A percentile compares a stretch with the other conserved stretches of the same genome.
These are phyloP conservation scores for Lycium barbarum DNA, from an alignment of 257 asterid genomes.

Conservation along the genomic window DNA sequence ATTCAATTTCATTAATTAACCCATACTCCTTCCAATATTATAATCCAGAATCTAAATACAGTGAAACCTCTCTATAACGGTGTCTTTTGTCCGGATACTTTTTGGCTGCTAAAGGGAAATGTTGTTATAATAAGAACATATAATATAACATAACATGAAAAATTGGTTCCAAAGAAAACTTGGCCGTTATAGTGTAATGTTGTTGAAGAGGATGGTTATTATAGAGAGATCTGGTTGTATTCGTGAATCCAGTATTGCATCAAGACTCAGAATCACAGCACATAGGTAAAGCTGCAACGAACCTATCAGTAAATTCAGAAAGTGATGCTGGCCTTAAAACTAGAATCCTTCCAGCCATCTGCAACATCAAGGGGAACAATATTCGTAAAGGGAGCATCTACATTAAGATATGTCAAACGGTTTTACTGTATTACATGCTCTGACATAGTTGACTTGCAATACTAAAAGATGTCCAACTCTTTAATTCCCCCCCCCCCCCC, in stretches of 20 bases:
- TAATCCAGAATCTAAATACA: background rate
- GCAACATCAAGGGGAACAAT: conserved; percentile 39
- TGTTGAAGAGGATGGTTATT: too few species aligned
- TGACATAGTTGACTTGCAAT: conserved; percentile 18
- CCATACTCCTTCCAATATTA: background rate
- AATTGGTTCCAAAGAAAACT: too few species aligned
- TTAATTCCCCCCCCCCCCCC: background rate
- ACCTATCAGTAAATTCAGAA: conserved; percentile 80
- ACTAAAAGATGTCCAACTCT: conserved; percentile 14
- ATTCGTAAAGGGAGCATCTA: too few species aligned
- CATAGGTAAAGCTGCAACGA: conserved; percentile 30
- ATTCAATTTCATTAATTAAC: background rate
- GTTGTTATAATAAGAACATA: too few species aligned
- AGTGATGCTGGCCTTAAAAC: conserved; percentile 78
- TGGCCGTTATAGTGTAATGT: too few species aligned
- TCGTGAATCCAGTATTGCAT: conserved; percentile 17
- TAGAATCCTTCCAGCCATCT: conserved; percentile 91
- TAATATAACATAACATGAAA: too few species aligned
- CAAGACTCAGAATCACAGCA: conserved; percentile 33
- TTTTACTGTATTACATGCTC: background rate
- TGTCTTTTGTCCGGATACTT: too few species aligned
- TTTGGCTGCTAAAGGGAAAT: too few species aligned
- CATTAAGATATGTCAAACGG: background rate
- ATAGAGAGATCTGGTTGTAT: too few species aligned
- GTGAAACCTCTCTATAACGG: too few species aligned